Conservation (phyloP, 768 basidiomycete species). For the Leccinum variicolor region DNA sequence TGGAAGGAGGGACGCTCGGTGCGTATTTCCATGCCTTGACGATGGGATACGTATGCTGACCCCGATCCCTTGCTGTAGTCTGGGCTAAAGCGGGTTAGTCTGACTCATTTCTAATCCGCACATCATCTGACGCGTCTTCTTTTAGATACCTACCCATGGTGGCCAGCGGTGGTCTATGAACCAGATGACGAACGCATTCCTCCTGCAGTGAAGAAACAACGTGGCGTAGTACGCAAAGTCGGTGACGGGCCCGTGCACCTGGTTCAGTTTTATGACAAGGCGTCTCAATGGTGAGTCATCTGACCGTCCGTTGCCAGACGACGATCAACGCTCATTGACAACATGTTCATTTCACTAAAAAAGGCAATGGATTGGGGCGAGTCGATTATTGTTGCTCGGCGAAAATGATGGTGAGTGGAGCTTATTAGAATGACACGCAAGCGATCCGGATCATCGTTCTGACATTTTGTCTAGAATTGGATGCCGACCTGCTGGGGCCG, state of each 20-base stretch:
- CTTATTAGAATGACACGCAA: background rate
- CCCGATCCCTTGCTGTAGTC: slow-evolving; percentile 42
- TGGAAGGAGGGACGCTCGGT: slow-evolving; percentile 68
- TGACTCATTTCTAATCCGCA: background rate
- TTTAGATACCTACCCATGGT: slow-evolving; percentile 80
- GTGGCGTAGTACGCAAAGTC: slow-evolving; percentile 30
- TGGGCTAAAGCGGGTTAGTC: slow-evolving; percentile 78
- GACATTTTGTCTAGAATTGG: slow-evolving; percentile 48
- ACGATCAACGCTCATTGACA: background rate
- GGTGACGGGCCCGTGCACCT: slow-evolving; percentile 51
- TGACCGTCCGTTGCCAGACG: background rate
- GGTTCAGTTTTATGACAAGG: slow-evolving; percentile 78
- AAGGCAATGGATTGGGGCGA: slow-evolving; percentile 62
- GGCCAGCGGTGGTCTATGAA: slow-evolving; percentile 78
- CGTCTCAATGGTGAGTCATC: slow-evolving; percentile 53
- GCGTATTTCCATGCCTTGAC: slow-evolving; percentile 15
- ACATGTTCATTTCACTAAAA: background rate
- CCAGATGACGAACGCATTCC: slow-evolving; percentile 61
- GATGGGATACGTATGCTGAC: background rate
- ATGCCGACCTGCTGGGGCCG: slow-evolving; percentile 55
- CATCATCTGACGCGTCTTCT: slow-evolving; percentile 7
- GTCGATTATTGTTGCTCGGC: slow-evolving; percentile 61
- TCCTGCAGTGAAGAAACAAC: slow-evolving; percentile 27
- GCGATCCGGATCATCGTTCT: background rate
- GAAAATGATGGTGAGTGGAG: slow-evolving; percentile 61